phyloP scores from a whole-genome alignment of 2,329 filamentous ascomycete genomes.

The Alternaria sp. region DNA sequence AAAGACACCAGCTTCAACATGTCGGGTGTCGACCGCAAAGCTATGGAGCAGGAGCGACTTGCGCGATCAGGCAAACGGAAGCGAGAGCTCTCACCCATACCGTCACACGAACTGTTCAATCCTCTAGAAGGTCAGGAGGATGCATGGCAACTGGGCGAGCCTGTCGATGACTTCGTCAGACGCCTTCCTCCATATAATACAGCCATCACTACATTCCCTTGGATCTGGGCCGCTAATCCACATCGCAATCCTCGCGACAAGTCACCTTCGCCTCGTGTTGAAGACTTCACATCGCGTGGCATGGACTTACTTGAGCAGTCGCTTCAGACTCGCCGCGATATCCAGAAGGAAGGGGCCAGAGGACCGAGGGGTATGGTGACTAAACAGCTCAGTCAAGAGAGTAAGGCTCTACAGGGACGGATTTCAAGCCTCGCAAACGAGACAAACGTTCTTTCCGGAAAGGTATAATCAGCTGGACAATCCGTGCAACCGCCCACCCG shows the following conservation, averaged over 20 bases:
- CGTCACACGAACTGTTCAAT: constrained; percentile 54
- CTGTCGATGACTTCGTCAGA: constrained; percentile 69
- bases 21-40: constrained; percentile 16
- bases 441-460: constrained; percentile 69
- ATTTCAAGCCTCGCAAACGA: constrained; percentile 69
- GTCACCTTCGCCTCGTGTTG: constrained; percentile 51
- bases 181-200: constrained; percentile 72
- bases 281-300: constrained; percentile 63
- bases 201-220: constrained; percentile 59
- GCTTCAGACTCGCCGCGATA: constrained; percentile 55
- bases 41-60: constrained; percentile 25
- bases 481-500: background rate
- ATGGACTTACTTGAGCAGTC: constrained; percentile 63
- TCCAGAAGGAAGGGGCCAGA: constrained; percentile 60
- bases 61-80: constrained; percentile 21
- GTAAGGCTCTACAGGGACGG: constrained; percentile 58
- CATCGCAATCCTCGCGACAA: constrained; percentile 52
- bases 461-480: constrained; percentile 57
- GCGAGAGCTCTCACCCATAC: constrained; percentile 16
- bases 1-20: constrained; percentile 11
- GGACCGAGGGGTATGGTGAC: constrained; percentile 55
- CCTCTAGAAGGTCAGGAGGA: constrained; percentile 61
- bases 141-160: constrained; percentile 71
- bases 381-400: constrained; percentile 52
- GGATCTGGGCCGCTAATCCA: constrained; percentile 79